Evolutionary conservation across 2,329 filamentous ascomycete species (phyloP), one percentile per base, ranked within the genome.

Genomic region (Graphiopsis chlorocephala): DNA sequence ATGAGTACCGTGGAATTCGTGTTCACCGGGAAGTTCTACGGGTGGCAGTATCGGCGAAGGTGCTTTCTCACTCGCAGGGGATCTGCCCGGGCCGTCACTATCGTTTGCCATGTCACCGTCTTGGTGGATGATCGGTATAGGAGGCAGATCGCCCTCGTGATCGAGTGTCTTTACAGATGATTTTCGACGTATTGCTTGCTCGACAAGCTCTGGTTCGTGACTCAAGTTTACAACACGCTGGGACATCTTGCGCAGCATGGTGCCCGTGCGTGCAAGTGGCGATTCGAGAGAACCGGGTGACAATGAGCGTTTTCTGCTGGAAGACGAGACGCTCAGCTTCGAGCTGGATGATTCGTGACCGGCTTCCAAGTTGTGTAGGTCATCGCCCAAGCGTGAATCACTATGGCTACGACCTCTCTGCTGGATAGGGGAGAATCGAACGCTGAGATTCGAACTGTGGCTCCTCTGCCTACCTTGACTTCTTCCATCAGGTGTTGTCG

Each of bases 141-240:
- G 5, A 6, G 61, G 55, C 5, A 57, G 35, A 20, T 64, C 53
- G 52, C 17, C 23, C 8, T 61, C 47, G 6, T 55, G 53, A 10
- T 64, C 45, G 3, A 57, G 52, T 4, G 52, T 58, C 33, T 64
- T 64, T 12, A 88, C 70, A 75, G 86, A 76, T 79, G 89, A 76
- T 81, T 88, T 81, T 56, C 86, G 83, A 48, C 86, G 84, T 26
- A 88, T 83, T 60, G 86, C 88, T 67, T 90, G 88, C 75, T 97
- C 92, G 17, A 93, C 83, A 42, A 62, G 60, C 23, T 97, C 92
- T 4, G 89, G 90, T 73, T 98, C 95, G 74, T 96, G 96, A 78
- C 93, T 97, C 72, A 99, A 86, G 74, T 98, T 98, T 73, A 99
- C 95, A 64, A 99, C 93, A 81, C 95, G 92, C 80, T 97, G 93